phyloP scores from a whole-genome alignment of 2,329 filamentous ascomycete genomes.

The Alternaria solani region DNA sequence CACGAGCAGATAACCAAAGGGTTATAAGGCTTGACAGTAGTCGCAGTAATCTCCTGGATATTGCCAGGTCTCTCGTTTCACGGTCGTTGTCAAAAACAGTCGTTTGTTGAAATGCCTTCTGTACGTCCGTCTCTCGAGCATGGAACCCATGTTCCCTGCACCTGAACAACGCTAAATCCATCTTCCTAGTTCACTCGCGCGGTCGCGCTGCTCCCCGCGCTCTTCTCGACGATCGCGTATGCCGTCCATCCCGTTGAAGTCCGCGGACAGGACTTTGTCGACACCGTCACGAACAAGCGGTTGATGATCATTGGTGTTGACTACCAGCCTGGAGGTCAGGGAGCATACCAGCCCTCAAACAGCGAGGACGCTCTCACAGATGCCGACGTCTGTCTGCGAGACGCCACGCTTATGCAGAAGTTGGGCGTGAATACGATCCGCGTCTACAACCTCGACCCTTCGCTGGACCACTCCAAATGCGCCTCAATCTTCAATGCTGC shows the following conservation, averaged over 20 bases:
- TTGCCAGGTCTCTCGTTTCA: slow-evolving; percentile 4
- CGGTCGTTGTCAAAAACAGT: slow-evolving; percentile 5
- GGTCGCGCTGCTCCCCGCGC: slow-evolving; percentile 36
- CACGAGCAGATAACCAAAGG: background rate
- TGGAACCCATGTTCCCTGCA: slow-evolving; percentile 9
- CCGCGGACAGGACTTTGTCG: slow-evolving; percentile 68
- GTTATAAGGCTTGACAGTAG: slow-evolving; percentile 9
- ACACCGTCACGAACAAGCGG: slow-evolving; percentile 64
- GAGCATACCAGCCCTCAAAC: slow-evolving; percentile 61
- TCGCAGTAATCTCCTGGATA: background rate
- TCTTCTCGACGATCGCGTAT: slow-evolving; percentile 54
- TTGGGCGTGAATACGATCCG: slow-evolving; percentile 71
- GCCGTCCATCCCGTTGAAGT: slow-evolving; percentile 66
- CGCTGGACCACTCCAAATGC: slow-evolving; percentile 67
- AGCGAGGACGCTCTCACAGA: slow-evolving; percentile 65
- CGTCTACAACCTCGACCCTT: slow-evolving; percentile 69
- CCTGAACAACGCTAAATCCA: slow-evolving; percentile 16
- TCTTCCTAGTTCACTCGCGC: slow-evolving; percentile 37
- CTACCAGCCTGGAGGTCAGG: slow-evolving; percentile 68
- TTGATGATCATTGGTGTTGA: slow-evolving; percentile 70
- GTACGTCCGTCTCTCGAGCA: slow-evolving; percentile 3
- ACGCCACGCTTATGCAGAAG: slow-evolving; percentile 69
- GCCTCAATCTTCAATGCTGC: slow-evolving; percentile 71
- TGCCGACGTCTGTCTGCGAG: slow-evolving; percentile 65
- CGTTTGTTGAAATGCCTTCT: slow-evolving; percentile 18